Evolutionary conservation across 495 filamentous ascomycete genomes (phyloP).

Genomic region (Penicillium atrosanguineum): DNA sequence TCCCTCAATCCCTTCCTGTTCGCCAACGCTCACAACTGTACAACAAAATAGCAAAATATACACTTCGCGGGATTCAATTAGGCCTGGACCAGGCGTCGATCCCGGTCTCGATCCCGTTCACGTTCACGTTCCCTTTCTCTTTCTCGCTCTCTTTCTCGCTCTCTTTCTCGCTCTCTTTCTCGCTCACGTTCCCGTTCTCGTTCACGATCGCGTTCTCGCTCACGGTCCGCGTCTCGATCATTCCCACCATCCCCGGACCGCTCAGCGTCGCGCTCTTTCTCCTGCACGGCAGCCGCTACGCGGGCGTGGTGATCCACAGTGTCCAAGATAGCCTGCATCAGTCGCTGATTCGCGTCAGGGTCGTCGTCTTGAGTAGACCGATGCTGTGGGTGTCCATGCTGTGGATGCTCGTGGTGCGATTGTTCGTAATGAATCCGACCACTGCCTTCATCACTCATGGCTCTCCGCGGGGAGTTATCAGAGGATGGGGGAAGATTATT

Average conservation of each 20-base stretch:
- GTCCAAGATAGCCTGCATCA: conserved; percentile 48
- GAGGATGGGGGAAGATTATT: conserved; percentile 8
- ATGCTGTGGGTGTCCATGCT: conserved; percentile 10
- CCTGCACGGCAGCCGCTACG: conserved; percentile 34
- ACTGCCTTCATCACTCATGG: conserved; percentile 39
- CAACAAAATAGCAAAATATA: conserved; percentile 6
- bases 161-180: conserved; percentile 17
- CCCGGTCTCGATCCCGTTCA: conserved; percentile 33
- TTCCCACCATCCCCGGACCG: conserved; percentile 6
- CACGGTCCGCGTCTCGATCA: conserved; percentile 10
- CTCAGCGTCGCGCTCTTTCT: conserved; percentile 29
- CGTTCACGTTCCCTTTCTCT: conserved; percentile 24
- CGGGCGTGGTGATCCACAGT: conserved; percentile 44
- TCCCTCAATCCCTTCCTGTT: conserved; percentile 3
- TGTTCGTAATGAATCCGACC: conserved; percentile 19
- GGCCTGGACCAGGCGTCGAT: conserved; percentile 18
- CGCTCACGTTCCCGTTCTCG: conserved; percentile 18
- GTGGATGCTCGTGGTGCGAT: conserved; percentile 16
- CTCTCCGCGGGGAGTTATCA: conserved; percentile 38
- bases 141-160: too few relatives aligned
- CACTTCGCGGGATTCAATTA: conserved; percentile 1
- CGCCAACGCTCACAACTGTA: conserved; percentile 16
- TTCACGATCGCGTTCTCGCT: conserved; percentile 11
- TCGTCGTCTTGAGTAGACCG: conserved; percentile 37
- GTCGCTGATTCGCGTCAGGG: conserved; percentile 43